Evolutionary conservation across 495 filamentous ascomycete genomes (phyloP).

Genomic region (Hypoxylon trugodes): DNA sequence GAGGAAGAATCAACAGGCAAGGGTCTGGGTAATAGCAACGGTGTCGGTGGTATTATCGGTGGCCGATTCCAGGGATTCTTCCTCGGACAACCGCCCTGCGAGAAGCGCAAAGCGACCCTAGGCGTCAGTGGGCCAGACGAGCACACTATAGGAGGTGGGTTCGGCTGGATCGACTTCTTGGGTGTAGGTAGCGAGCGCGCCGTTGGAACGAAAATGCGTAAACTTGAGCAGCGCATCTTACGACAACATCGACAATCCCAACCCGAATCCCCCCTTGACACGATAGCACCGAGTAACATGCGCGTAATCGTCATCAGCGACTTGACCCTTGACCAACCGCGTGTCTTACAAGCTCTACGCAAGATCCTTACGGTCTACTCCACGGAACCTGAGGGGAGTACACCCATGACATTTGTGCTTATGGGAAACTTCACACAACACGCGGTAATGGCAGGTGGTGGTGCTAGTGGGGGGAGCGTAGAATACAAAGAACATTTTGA

Average conservation of each 20-base stretch:
- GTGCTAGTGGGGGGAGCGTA: conserved; percentile 74
- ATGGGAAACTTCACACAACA: conserved; percentile 84
- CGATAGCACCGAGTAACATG: conserved; percentile 44
- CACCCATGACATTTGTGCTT: conserved; percentile 80
- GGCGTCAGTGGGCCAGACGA: conserved; percentile 68
- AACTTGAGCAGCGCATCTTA: conserved; percentile 65
- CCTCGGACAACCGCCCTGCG: conserved; percentile 87
- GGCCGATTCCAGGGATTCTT: conserved; percentile 89
- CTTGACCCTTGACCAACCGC: conserved; percentile 83
- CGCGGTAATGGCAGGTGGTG: conserved; percentile 74
- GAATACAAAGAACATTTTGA: conserved; percentile 97
- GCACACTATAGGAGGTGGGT: conserved; percentile 77
- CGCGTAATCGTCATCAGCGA: conserved; percentile 81
- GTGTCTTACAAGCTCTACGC: conserved; percentile 75
- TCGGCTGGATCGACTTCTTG: conserved; percentile 96
- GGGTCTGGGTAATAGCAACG: conserved; percentile 75
- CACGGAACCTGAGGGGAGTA: conserved; percentile 64
- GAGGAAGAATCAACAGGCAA: conserved; percentile 74
- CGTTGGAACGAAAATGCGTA: conserved; percentile 81
- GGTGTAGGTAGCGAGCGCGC: conserved; percentile 91
- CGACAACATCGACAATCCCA: conserved; percentile 33
- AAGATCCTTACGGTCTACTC: conserved; percentile 78
- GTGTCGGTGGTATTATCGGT: conserved; percentile 87
- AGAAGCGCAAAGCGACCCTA: conserved; percentile 79
- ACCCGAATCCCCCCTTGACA: conserved; percentile 9